A percentile compares a stretch with the other conserved stretches of the same genome.
Evolutionary conservation across 768 basidiomycete species (phyloP).

Genomic region (Naganishia antarctica): DNA sequence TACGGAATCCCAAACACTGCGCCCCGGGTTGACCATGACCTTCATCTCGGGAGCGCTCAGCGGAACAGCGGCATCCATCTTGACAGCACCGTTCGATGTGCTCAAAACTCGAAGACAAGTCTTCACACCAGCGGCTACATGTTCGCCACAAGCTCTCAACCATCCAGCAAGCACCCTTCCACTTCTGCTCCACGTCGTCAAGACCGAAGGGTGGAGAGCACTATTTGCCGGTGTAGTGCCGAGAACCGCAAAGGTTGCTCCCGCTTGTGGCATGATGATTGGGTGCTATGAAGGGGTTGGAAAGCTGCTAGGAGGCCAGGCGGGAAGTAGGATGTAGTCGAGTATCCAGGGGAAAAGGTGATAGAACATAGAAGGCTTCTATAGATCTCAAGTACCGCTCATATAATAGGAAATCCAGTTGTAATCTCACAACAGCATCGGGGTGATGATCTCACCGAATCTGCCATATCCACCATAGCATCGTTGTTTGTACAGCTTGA

Average conservation of each 20-base stretch:
- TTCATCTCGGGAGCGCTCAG: slow-evolving; percentile 87
- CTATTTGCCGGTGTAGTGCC: slow-evolving; percentile 81
- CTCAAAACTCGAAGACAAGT: slow-evolving; percentile 92
- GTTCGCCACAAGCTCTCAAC: slow-evolving; percentile 35
- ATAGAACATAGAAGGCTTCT: background rate
- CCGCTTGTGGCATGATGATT: slow-evolving; percentile 98
- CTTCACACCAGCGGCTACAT: slow-evolving; percentile 44
- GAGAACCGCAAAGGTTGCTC: slow-evolving; percentile 89
- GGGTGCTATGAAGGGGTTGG: slow-evolving; percentile 75
- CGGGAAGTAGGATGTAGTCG: slow-evolving; percentile 13
- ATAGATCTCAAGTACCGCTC: no score
- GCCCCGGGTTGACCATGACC: slow-evolving; percentile 60
- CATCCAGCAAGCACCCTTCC: slow-evolving; percentile 57
- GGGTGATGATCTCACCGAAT: no score
- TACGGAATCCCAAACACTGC: slow-evolving; percentile 52
- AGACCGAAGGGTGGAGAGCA: slow-evolving; percentile 70
- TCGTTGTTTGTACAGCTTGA: no score
- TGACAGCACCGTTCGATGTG: slow-evolving; percentile 95
- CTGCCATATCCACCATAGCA: no score
- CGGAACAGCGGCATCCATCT: slow-evolving; percentile 73
- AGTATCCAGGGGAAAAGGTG: background rate
- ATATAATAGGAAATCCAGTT: no score
- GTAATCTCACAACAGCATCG: no score
- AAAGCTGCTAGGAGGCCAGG: slow-evolving; percentile 38
- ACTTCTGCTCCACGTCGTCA: slow-evolving; percentile 64